phyloP scores from a whole-genome alignment of 2,329 filamentous ascomycete genomes.

The Diaporthe humulicola region DNA sequence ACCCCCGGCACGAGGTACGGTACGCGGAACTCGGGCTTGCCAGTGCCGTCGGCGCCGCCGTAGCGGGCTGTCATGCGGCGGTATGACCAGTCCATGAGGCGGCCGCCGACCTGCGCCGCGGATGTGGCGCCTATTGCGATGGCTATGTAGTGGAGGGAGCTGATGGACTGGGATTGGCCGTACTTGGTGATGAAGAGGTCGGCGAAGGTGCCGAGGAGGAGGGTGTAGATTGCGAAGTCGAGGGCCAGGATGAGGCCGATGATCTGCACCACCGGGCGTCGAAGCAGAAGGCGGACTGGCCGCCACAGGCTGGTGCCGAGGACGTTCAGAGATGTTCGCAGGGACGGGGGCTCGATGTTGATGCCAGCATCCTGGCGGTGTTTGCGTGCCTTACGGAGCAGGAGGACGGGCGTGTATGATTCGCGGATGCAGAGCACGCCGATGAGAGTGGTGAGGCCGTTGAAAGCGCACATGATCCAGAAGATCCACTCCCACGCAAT shows the following conservation, averaged over 20 bases:
- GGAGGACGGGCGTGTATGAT: slow-evolving; percentile 53
- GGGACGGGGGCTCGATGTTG: slow-evolving; percentile 29
- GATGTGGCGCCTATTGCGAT: slow-evolving; percentile 68
- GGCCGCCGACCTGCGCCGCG: slow-evolving; percentile 56
- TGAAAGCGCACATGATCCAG: slow-evolving; percentile 56
- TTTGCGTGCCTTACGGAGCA: neutral
- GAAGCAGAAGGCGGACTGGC: slow-evolving; percentile 62
- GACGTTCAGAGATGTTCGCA: slow-evolving; percentile 2
- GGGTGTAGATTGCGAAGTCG: slow-evolving; percentile 67
- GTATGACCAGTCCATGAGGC: slow-evolving; percentile 46
- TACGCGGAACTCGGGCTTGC: slow-evolving; percentile 39
- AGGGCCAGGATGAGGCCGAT: slow-evolving; percentile 63
- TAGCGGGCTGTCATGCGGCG: slow-evolving; percentile 42
- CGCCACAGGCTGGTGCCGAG: slow-evolving; percentile 53
- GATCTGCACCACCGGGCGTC: slow-evolving; percentile 64
- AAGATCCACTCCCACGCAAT: slow-evolving; percentile 60
- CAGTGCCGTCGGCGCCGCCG: slow-evolving; percentile 30
- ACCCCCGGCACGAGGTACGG: slow-evolving; percentile 48
- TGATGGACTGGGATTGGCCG: slow-evolving; percentile 58
- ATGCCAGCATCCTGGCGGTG: neutral
- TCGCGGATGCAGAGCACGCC: slow-evolving; percentile 55
- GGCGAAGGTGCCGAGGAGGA: slow-evolving; percentile 68
- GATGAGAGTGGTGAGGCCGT: slow-evolving; percentile 49
- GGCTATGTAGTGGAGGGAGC: slow-evolving; percentile 66
- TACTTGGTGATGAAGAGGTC: slow-evolving; percentile 62